Evolutionary conservation across 2,329 filamentous ascomycete genomes (phyloP), one percentile per base, ranked within the genome.

Genomic region (Aspergillus clavatus): DNA sequence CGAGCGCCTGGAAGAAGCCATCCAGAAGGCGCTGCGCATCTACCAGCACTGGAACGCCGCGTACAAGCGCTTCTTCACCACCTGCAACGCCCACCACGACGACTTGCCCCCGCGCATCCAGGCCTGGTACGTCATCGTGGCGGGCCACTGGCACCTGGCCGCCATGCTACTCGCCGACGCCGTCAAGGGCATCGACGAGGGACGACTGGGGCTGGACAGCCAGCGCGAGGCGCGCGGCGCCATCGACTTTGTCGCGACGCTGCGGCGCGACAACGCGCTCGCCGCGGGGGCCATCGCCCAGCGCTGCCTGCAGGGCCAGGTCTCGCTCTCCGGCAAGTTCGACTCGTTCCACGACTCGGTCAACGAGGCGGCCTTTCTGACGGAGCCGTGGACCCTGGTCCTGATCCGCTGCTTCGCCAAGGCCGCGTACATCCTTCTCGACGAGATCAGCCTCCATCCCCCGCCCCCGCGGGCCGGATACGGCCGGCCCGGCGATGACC

Each of bases 371-470:
- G 74, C 78, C 1, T 66, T 82, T n/a, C 56, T 82, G 44, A 80
- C 77, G 0, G 79, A 82, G 51, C 79, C 79, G 2, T 82, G 79
- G 79, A 80, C 78, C 1, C 72, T 74, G 29, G 72, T 81, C 2
- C 60, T 81, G 22, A 73, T 80, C 35, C 67, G 76, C 21, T 72
- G 72, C 0, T 81, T 81, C 46, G 69, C 73, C 19, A 76, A 72
- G 54, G 73, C 76, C 0, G 72, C 62, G 7, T 61, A 62, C 14
- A 56, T 71, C 3, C 54, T 70, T 12, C 60, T 80, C 4, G 63
- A 70, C 6, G 42, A 24, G 1, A 14, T 54, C 21, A 33, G 18
- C 6, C n/a, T n/a, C n/a, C n/a, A n/a, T n/a, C n/a, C n/a, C n/a
- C 31, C 31, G 7, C 14, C 11, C 5, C 14, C 31, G 2, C 31